These are phyloP conservation scores for Silene conica DNA, from an alignment of 148 eudicot species.

Conservation along the genomic window DNA sequence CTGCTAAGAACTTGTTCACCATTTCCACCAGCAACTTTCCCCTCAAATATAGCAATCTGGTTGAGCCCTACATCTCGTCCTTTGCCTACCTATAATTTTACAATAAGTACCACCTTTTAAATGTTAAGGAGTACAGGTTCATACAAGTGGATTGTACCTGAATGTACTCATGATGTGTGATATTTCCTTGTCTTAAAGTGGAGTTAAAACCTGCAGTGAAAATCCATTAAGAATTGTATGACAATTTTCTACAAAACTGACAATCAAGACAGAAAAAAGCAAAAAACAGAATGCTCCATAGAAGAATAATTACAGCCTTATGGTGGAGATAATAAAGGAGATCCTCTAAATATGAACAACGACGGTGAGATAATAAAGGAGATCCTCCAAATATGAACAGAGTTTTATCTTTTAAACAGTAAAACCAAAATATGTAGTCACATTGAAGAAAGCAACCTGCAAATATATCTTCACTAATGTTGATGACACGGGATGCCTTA, in stretches of 20 bases:
- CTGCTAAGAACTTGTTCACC: conserved; percentile 99
- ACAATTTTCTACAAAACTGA: neutral
- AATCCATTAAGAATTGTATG: conserved; percentile 1
- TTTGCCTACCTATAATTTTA: conserved; percentile 76
- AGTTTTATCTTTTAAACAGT: neutral
- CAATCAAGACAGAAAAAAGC: neutral
- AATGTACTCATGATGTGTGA: conserved; percentile 97
- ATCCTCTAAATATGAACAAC: neutral
- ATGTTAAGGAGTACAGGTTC: neutral
- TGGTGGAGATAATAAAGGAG: neutral
- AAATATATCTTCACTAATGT: conserved; percentile 97
- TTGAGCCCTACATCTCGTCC: conserved; percentile 99
- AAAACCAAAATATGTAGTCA: neutral
- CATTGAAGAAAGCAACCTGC: conserved; percentile 48
- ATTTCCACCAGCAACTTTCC: conserved; percentile 98
- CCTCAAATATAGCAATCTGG: conserved; percentile 96
- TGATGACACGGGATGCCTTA: conserved; percentile 97
- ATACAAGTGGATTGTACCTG: conserved; percentile 40
- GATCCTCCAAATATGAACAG: neutral
- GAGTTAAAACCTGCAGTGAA: conserved; percentile 82
- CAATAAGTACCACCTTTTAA: conserved; percentile 11
- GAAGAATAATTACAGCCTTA: neutral
- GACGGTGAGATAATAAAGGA: neutral
- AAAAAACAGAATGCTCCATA: neutral
- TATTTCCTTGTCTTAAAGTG: conserved; percentile 92